Conservation (phyloP, 352 stramenopile species). For the Phytopythium boreale region DNA sequence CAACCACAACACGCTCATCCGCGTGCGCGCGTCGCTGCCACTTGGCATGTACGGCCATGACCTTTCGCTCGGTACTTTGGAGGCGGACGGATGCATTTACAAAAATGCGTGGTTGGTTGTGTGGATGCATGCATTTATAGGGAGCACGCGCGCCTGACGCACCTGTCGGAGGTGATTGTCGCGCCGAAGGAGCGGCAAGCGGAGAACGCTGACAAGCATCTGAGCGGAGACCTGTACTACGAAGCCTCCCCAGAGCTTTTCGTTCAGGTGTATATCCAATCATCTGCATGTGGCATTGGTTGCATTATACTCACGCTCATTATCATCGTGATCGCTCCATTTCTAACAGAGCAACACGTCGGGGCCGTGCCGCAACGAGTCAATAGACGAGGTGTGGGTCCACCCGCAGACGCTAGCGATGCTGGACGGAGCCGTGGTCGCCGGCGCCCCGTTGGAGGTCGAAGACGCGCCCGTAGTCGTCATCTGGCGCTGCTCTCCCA, state of each 20-base stretch:
- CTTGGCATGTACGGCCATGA: conserved; percentile 50
- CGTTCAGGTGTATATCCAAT: conserved; percentile 33
- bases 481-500: conserved; percentile 27
- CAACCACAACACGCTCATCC: conserved; percentile 76
- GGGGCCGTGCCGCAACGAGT: conserved; percentile 20
- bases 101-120: not conserved
- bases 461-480: conserved; percentile 39
- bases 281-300: not conserved
- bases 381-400: conserved; percentile 60
- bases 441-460: conserved; percentile 18
- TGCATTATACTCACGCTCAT: not conserved
- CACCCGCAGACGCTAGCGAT: conserved; percentile 56
- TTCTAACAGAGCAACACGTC: conserved; percentile 14
- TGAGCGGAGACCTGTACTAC: conserved; percentile 57
- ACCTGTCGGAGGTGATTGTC: conserved; percentile 73
- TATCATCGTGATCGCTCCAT: no score
- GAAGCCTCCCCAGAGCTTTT: conserved; percentile 47
- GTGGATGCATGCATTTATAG: conserved; percentile 16
- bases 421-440: conserved; percentile 52
- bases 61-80: not conserved
- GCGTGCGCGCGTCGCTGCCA: conserved; percentile 51
- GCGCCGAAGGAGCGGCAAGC: conserved; percentile 64
- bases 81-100: not conserved
- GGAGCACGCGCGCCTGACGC: conserved; percentile 62
- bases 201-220: conserved; percentile 16